A percentile compares a stretch with the other conserved stretches of the same genome.
These are phyloP conservation scores for Pseudocercospora crystallina DNA, from an alignment of 2,329 filamentous ascomycete species.

Conservation along the genomic window DNA sequence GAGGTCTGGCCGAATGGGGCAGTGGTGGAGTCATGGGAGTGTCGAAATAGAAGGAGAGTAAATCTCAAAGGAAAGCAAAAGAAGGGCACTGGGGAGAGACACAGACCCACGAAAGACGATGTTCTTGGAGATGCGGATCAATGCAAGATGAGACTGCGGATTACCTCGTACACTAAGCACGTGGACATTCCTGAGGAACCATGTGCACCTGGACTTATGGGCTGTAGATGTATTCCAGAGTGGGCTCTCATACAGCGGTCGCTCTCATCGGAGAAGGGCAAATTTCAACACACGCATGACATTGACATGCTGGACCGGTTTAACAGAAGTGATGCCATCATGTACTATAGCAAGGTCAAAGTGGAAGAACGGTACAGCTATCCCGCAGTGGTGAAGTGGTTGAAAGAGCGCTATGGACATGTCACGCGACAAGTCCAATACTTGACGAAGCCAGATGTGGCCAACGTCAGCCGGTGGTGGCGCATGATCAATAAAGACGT, in stretches of 20 bases:
- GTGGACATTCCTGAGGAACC: constrained; percentile 1
- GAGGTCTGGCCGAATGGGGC: constrained; percentile 15
- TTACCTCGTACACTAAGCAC: constrained; percentile 26
- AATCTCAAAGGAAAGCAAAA: constrained; percentile 8
- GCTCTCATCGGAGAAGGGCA: neutral
- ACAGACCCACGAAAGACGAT: constrained; percentile 14
- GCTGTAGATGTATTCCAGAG: constrained; percentile 27
- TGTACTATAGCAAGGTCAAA: constrained; percentile 24
- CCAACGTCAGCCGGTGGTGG: constrained; percentile 23
- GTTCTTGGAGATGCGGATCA: constrained; percentile 11
- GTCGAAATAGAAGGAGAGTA: constrained; percentile 20
- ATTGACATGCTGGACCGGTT: constrained; percentile 23
- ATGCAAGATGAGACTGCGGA: constrained; percentile 21
- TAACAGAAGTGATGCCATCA: constrained; percentile 24
- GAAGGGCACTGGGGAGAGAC: constrained; percentile 6
- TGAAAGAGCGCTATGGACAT: constrained; percentile 20
- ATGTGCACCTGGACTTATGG: constrained; percentile 20
- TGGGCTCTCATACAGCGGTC: constrained; percentile 23
- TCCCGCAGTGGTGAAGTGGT: constrained; percentile 21
- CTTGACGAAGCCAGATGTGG: constrained; percentile 22
- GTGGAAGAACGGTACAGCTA: constrained; percentile 25
- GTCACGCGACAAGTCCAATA: constrained; percentile 18
- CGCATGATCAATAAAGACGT: constrained; percentile 20
- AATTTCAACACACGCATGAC: constrained; percentile 21
- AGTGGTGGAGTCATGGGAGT: constrained; percentile 24